Conservation (phyloP, 805 yeast species). For the Yarrowia divulgata region DNA sequence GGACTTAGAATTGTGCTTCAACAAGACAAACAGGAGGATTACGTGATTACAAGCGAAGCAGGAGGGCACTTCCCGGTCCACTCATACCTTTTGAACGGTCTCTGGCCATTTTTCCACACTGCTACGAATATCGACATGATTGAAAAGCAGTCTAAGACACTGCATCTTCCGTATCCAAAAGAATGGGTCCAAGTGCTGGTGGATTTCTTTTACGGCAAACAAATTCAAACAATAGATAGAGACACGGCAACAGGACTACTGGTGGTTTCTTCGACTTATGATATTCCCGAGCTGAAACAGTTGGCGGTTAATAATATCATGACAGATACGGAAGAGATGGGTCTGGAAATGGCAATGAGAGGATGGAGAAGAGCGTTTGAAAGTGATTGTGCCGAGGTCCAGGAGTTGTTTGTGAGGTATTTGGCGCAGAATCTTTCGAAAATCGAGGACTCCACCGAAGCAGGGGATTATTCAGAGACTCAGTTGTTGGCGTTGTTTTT, state of each 20-base stretch:
- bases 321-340: neutral
- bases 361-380: slow-evolving; percentile 2
- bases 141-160: neutral
- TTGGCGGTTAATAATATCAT: neutral
- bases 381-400: neutral
- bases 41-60: neutral
- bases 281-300: neutral
- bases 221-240: neutral
- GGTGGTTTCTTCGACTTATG: neutral
- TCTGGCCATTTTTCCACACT: neutral
- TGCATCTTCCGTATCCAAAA: neutral
- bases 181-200: neutral
- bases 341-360: neutral
- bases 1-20: neutral
- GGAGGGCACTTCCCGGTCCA: neutral
- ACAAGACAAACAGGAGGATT: neutral
- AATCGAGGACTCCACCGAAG: neutral
- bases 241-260: neutral
- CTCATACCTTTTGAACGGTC: neutral
- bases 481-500: neutral
- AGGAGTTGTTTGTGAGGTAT: neutral
- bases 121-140: neutral
- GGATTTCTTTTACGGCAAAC: slow-evolving; percentile 6
- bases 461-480: neutral
- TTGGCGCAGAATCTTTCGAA: neutral